Conservation (phyloP, 495 filamentous ascomycete genomes). For the Podospora pseudocomata region DNA sequence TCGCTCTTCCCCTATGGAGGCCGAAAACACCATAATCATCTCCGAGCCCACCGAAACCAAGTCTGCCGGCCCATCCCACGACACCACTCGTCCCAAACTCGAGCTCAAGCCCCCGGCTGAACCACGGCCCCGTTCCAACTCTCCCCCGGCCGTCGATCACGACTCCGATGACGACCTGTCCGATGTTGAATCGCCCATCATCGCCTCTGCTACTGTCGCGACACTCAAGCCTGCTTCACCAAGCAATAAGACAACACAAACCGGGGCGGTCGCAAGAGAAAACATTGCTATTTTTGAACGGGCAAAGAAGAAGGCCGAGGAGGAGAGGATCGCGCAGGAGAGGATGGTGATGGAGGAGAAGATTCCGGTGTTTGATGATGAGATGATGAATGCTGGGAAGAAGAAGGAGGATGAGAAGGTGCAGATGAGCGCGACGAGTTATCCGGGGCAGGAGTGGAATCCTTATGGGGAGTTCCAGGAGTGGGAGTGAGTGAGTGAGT, state of each 20-base stretch:
- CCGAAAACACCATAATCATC: conserved; percentile 12
- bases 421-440: conserved; percentile 72
- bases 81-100: conserved; percentile 8
- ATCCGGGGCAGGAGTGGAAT: conserved; percentile 81
- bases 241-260: conserved; percentile 14
- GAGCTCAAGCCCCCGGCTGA: not conserved
- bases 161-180: conserved; percentile 7
- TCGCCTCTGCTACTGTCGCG: conserved; percentile 15
- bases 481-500: conserved; percentile 15
- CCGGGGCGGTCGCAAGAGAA: conserved; percentile 23
- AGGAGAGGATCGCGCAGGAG: conserved; percentile 21
- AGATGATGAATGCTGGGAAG: conserved; percentile 23
- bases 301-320: conserved; percentile 29
- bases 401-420: conserved; percentile 52
- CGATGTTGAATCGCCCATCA: conserved; percentile 19
- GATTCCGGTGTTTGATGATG: conserved; percentile 40
- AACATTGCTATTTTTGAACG: conserved; percentile 35
- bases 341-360: conserved; percentile 47
- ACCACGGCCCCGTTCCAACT: not conserved
- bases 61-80: conserved; percentile 16
- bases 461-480: conserved; percentile 47
- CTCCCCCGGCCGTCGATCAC: not conserved
- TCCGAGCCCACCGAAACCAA: conserved; percentile 15
- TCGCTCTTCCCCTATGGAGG: not conserved
- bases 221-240: conserved; percentile 16